Base-by-base conservation (phyloP, 2,329 filamentous ascomycete genomes). In the Stromatinia cepivora region DNA sequence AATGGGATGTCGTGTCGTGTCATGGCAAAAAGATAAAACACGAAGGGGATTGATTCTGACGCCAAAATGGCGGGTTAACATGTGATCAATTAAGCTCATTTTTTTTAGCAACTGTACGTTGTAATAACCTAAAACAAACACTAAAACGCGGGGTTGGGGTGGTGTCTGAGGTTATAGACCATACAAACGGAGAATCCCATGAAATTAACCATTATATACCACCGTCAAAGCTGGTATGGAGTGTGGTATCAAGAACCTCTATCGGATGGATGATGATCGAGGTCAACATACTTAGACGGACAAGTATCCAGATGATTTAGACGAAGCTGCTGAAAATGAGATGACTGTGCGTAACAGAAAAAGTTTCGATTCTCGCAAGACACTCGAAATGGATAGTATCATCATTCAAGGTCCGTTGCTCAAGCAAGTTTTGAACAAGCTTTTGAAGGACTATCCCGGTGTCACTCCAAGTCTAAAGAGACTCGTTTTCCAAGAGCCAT, bases 341-440 rank as follows among this genome's bases (percentile, higher is more conserved):
- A 48, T 36, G 28, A 36, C 31, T 10, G 82, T 88, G 1, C 84
- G 87, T 57, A 86, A 90, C 75, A 80, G 83, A 68, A 86, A 85
- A 78, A 83, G 83, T 73, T 83, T 82, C 59, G 84, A 89, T 75
- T 85, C 86, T 39, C 83, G 85, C 69, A 89, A 88, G 77, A 86
- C 85, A 31, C 20, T 61, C 15, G 57, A 13, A 22, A 22, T 31
- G 9, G 4, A 90, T 74, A 88, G 86, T 59, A 85, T 92, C 70
- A 82, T 90, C 57, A 79, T 91, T 8, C 88, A 92, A 77, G 88
- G 85, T 28, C 86, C 87, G 1, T 81, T 84, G 67, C 79, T 92
- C 56, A 89, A 88, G 78, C 80, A 81, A 2, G 82, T 86, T 6
- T 81, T 92, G 0, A 80, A 80, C 13, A 81, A 84, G 17, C 53